Base-by-base conservation (phyloP, 2,329 filamentous ascomycete species). In the Cordyceps javanica region DNA sequence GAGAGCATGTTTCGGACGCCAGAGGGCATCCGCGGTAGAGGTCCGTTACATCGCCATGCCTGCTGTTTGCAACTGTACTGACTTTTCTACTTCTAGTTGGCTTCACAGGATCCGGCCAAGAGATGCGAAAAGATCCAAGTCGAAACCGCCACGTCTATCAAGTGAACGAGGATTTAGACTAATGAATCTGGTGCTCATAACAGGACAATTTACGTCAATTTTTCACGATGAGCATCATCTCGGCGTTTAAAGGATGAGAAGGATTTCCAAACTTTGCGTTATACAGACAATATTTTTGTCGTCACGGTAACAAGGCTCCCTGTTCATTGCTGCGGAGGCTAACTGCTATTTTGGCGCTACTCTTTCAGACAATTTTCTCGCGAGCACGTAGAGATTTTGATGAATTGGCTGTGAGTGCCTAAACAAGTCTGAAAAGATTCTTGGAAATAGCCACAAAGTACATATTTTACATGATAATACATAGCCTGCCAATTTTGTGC, bases 1-100 rank as follows among this genome's bases (percentile, higher is more conserved):
- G 90, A 96, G 50, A 96, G 91, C 79, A 97, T 97, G 92, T 97
- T 97, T 71, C 86, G 92, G 48, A 97, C 92, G 3, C 91, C 91
- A 0, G 91, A 96, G 32, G 87, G 90, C 60, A 82, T 94, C 25
- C 83, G 90, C 67, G 92, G 89, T 59, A 84, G 91, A 88, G 92
- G 92, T 96, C 76, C 64, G 81, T 36, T 46, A 30, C 6, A 21
- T 39, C 8, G 7, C 36, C 25, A 10, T 16, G 8, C 21, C 10
- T 21, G 16, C n/a, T 42, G 26, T 30, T 11, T 16, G 7, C 25
- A 8, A 42, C 45, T 8, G 4, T 44, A 26, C 34, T 45, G 54
- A 56, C 69, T 69, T 58, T 14, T n/a, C 5, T 16, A 4, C 5
- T 21, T 49, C 7, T 63, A 97, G 94, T 99, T 68, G 94, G 94